A percentile compares a stretch with the other conserved stretches of the same genome.
phyloP scores from a whole-genome alignment of 208 protist genomes.

The Acanthamoeba royreba region DNA sequence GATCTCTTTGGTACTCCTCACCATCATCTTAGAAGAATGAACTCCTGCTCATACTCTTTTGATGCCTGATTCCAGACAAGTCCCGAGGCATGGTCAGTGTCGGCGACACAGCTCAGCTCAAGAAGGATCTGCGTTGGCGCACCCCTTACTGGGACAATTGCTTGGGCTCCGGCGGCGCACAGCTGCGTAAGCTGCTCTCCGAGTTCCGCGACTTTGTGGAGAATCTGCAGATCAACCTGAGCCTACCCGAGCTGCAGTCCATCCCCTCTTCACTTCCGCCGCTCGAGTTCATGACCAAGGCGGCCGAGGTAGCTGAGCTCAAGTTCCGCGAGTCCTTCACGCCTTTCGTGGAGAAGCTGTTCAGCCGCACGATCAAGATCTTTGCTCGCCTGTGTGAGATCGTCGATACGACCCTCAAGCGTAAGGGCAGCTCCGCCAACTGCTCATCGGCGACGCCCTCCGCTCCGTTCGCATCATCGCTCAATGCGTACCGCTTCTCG shows the following conservation, averaged over 20 bases:
- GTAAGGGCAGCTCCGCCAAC: not conserved
- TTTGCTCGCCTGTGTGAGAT: not conserved
- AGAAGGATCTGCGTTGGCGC: not conserved
- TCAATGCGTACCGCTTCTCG: slow-evolving; percentile 1
- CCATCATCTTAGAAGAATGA: not conserved
- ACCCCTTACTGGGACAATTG: not conserved
- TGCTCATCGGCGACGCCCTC: not conserved
- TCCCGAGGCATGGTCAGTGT: not conserved
- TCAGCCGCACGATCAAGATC: not conserved
- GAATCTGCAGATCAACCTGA: not conserved
- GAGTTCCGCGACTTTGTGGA: slow-evolving; percentile 17
- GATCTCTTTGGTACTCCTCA: not conserved
- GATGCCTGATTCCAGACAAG: not conserved
- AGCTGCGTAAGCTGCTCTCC: slow-evolving; percentile 14
- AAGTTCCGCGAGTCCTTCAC: slow-evolving; percentile 1
- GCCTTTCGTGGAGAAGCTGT: not conserved
- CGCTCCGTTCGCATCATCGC: not conserved
- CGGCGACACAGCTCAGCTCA: not conserved
- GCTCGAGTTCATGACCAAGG: not conserved
- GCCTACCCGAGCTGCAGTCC: not conserved
- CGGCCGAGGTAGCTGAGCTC: slow-evolving; percentile 7
- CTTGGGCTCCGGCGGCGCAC: not conserved
- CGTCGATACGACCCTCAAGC: slow-evolving; percentile 1
- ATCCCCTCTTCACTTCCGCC: not conserved
- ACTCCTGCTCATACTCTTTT: not conserved